Conservation (phyloP, 495 filamentous ascomycete genomes). For the Penicillium macrosclerotiorum region DNA sequence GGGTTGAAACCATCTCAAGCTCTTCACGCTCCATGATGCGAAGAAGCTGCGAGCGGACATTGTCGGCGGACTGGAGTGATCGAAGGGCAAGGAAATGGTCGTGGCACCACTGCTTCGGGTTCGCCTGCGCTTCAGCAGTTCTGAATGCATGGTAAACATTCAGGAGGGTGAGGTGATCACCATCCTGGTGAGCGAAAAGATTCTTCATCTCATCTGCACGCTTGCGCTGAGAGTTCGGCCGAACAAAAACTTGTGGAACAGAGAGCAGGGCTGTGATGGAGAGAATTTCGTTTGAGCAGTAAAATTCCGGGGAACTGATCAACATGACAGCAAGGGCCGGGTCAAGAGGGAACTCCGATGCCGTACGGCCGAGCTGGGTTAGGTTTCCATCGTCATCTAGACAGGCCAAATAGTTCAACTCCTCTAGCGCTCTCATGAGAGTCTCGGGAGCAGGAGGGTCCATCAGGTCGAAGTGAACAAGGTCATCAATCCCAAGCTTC, state of each 20-base stretch:
- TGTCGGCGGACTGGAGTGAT: conserved; percentile 86
- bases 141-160: conserved; percentile 99
- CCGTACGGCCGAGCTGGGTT: conserved; percentile 78
- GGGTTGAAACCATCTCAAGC: conserved; percentile 79
- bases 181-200: conserved; percentile 87
- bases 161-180: conserved; percentile 92
- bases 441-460: conserved; percentile 98
- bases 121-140: conserved; percentile 63
- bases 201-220: conserved; percentile 98
- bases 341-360: conserved; percentile 95
- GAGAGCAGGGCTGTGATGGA: conserved; percentile 93
- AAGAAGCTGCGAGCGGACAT: conserved; percentile 84
- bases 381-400: conserved; percentile 94
- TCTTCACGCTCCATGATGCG: conserved; percentile 94
- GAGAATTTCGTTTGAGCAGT: conserved; percentile 97
- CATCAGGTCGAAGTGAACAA: conserved; percentile 99
- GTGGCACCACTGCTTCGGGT: conserved; percentile 89
- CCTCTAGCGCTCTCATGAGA: conserved; percentile 96
- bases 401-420: conserved; percentile 96
- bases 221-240: conserved; percentile 78
- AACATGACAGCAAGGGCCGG: conserved; percentile 96
- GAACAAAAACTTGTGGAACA: conserved; percentile 90
- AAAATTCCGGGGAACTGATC: conserved; percentile 95
- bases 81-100: conserved; percentile 95
- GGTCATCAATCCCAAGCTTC: conserved; percentile 92